Conservation (phyloP, 768 basidiomycete genomes). For the Mycena latifolia region DNA sequence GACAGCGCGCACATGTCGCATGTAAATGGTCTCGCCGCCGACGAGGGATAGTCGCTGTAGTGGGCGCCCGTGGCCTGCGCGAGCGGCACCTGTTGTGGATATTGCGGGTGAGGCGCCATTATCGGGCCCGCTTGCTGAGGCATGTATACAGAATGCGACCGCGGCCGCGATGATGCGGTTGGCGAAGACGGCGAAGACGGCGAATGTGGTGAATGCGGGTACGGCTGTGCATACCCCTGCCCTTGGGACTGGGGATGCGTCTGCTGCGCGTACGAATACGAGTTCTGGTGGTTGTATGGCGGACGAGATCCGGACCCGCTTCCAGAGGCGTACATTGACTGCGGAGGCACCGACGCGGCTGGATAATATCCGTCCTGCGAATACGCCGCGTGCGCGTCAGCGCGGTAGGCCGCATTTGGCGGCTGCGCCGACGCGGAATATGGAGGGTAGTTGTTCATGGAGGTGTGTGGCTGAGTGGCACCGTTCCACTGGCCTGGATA, state of each 20-base stretch:
- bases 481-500: conserved; percentile 53
- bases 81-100: conserved; percentile 50
- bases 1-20: conserved; percentile 84
- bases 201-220: conserved; percentile 39
- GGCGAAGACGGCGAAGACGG: conserved; percentile 44
- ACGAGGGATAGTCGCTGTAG: conserved; percentile 66
- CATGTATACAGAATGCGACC: conserved; percentile 54
- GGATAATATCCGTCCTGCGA: conserved; percentile 41
- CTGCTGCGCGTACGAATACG: conserved; percentile 41
- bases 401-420: conserved; percentile 26
- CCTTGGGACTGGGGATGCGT: conserved; percentile 48
- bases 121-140: conserved; percentile 38
- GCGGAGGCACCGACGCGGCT: conserved; percentile 31
- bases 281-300: conserved; percentile 46
- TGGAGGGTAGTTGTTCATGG: conserved; percentile 40
- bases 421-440: conserved; percentile 28
- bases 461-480: conserved; percentile 42
- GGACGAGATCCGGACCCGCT: conserved; percentile 46
- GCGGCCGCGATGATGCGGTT: conserved; percentile 46
- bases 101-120: conserved; percentile 42
- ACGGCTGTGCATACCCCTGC: conserved; percentile 33
- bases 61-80: conserved; percentile 45
- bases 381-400: conserved; percentile 28
- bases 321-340: conserved; percentile 39
- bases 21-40: conserved; percentile 72